A percentile compares a stretch with the other conserved stretches of the same genome.
These are phyloP conservation scores for Pythium phragmiticola DNA, from an alignment of 352 stramenopile species.

Conservation along the genomic window DNA sequence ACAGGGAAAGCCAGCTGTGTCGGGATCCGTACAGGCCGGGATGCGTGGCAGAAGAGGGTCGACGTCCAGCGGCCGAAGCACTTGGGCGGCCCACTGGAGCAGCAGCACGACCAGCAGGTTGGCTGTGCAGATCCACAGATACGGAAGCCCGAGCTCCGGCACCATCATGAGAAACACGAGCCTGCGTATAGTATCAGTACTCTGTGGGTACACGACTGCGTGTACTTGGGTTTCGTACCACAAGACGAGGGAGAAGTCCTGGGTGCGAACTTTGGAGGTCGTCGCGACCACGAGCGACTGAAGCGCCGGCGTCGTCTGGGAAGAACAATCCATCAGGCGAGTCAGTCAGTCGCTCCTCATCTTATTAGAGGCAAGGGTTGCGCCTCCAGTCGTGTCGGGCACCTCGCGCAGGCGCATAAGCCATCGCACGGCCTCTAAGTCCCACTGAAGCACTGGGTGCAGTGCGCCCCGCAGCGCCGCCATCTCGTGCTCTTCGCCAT, in stretches of 20 bases:
- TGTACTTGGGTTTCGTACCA: conserved; percentile 36
- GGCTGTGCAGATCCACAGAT: conserved; percentile 61
- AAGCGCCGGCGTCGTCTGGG: conserved; percentile 33
- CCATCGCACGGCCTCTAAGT: conserved; percentile 42
- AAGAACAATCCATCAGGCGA: not conserved
- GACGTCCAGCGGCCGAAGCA: conserved; percentile 55
- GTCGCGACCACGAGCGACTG: conserved; percentile 43
- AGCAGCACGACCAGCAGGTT: conserved; percentile 53
- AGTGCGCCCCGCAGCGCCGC: conserved; percentile 18
- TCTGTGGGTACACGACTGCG: not conserved
- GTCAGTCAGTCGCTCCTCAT: too few species aligned
- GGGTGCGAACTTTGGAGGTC: conserved; percentile 51
- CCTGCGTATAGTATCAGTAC: conserved; percentile 28
- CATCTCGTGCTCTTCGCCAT: conserved; percentile 1
- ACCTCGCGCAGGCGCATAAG: conserved; percentile 44
- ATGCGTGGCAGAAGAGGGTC: conserved; percentile 28
- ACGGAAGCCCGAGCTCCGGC: conserved; percentile 57
- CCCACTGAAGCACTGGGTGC: conserved; percentile 58
- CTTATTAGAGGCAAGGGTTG: not conserved
- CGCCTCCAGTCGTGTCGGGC: not conserved
- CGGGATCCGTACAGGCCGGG: conserved; percentile 36
- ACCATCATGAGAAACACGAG: conserved; percentile 60
- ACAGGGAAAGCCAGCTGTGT: conserved; percentile 61
- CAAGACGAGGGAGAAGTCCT: conserved; percentile 63
- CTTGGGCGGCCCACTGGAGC: conserved; percentile 46